Evolutionary conservation across 2,329 filamentous ascomycete species (phyloP), one percentile per base, ranked within the genome.

Genomic region (Eutypa lata): DNA sequence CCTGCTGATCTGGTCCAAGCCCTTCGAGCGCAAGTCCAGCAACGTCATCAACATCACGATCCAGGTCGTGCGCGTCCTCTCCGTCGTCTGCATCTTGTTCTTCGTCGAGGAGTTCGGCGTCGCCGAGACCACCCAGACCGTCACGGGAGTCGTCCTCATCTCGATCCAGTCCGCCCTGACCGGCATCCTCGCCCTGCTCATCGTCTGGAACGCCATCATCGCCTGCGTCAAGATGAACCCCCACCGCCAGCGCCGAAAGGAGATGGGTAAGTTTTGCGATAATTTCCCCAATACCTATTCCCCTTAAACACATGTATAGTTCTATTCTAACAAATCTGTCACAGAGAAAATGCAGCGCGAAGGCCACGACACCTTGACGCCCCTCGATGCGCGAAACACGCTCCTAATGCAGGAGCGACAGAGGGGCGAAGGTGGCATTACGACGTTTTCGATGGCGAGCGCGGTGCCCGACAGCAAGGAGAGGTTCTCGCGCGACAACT

Each of bases 31-130:
- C 65, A 90, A 87, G 68, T 91, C 91, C 6, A 85, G 89, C 61
- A 96, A 95, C 73, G 84, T 94, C 72, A 91, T 99, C 79, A 97
- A 97, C 74, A 92, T 96, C 65, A 77, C 85, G 65, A 97, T 97
- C 63, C 91, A 96, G 71, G 79, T 89, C 37, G 91, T 97, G 18
- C 89, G 94, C 43, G 88, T 96, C 13, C 75, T 97, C 48, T 97
- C 93, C 0, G 89, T 97, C 7, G 80, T 84, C 51, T 96, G 92
- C 74, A 90, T 97, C 62, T 75, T 99, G 59, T 79, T 97, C 49
- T 99, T 97, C 64, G 93, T 97, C 26, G 89, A 97, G 68, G 88
- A 97, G 73, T 85, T 99, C 50, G 90, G 89, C 53, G 87, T 99
- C 61, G 81, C 86, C 6, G 87, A 97, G 71, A 96, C 92, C 10